These are phyloP conservation scores for Mucor velutinosus DNA, from an alignment of 371 early-diverging fungal species.

Conservation along the genomic window DNA sequence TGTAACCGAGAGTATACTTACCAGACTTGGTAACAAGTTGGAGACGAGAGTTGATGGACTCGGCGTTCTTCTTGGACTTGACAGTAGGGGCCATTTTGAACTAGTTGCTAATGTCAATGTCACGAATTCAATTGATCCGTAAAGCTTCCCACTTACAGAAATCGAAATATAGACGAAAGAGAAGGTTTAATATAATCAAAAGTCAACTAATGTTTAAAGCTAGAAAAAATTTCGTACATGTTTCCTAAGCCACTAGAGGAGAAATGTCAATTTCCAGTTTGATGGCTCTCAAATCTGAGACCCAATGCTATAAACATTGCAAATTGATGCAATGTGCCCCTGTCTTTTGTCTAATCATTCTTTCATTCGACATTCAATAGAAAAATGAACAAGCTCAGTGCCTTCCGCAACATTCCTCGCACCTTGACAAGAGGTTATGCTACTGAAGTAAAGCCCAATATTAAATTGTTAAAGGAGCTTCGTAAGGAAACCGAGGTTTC, in stretches of 20 bases:
- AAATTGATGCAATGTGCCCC: not conserved
- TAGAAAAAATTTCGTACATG: not conserved
- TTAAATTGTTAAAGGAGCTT: conserved; percentile 69
- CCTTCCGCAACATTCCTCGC: conserved; percentile 11
- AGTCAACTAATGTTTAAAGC: not conserved
- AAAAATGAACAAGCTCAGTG: conserved; percentile 13
- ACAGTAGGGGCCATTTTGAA: conserved; percentile 55
- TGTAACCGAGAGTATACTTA: conserved; percentile 97
- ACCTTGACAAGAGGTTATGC: conserved; percentile 16
- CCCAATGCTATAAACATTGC: not conserved
- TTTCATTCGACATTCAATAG: not conserved
- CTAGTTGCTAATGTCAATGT: not conserved
- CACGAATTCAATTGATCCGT: not conserved
- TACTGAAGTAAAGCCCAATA: conserved; percentile 63
- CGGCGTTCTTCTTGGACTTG: conserved; percentile 79
- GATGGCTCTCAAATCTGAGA: not conserved
- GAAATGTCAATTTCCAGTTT: not conserved
- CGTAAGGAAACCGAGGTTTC: conserved; percentile 85
- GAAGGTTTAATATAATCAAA: conserved; percentile 2
- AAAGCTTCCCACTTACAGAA: conserved; percentile 1
- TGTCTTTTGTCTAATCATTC: not conserved
- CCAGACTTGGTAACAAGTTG: conserved; percentile 99
- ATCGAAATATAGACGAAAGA: conserved; percentile 12
- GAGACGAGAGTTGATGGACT: conserved; percentile 97
- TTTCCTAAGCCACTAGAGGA: not conserved